Evolutionary conservation across 225 moss, liverwort and hornwort species (phyloP).

Genomic region (Polytrichum formosum): DNA sequence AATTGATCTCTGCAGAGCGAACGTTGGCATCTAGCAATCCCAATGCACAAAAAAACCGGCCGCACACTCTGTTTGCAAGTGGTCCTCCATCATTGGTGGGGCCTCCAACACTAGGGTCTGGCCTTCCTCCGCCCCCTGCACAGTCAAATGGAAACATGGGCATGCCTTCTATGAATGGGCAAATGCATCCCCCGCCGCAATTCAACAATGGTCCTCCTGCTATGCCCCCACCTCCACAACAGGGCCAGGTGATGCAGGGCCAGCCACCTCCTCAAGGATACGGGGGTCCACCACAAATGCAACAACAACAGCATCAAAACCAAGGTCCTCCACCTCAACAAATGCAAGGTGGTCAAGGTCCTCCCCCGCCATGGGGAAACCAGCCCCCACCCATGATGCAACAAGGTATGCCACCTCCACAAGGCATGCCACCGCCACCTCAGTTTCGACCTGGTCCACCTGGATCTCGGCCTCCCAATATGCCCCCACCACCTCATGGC

Average conservation of each 20-base stretch:
- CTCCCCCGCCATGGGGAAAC: slow-evolving; percentile 35
- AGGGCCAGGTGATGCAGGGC: slow-evolving; percentile 66
- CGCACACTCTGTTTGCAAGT: slow-evolving; percentile 94
- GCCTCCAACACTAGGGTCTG: slow-evolving; percentile 81
- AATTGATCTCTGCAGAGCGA: slow-evolving; percentile 55
- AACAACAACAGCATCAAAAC: slow-evolving; percentile 24
- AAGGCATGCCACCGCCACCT: slow-evolving; percentile 56
- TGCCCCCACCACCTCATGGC: slow-evolving; percentile 84
- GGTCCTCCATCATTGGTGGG: slow-evolving; percentile 93
- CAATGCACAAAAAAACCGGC: slow-evolving; percentile 87
- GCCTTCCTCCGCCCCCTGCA: slow-evolving; percentile 63
- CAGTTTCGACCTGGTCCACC: slow-evolving; percentile 62
- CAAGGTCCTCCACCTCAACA: slow-evolving; percentile 30
- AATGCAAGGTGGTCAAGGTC: slow-evolving; percentile 39
- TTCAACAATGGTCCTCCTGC: slow-evolving; percentile 78
- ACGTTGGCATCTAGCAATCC: slow-evolving; percentile 95
- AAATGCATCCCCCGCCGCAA: slow-evolving; percentile 59
- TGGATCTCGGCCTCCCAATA: slow-evolving; percentile 65
- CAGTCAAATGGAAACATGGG: slow-evolving; percentile 80
- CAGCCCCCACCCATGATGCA: slow-evolving; percentile 49
- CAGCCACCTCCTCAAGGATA: slow-evolving; percentile 50
- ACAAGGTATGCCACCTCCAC: slow-evolving; percentile 45
- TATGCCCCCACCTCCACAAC: slow-evolving; percentile 80
- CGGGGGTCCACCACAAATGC: slow-evolving; percentile 40
- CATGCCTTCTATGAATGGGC: slow-evolving; percentile 60